These are phyloP conservation scores for thale cress (Arabidopsis thaliana) DNA, from an alignment of 345 rosid genomes.

Conservation along the genomic window TAIR10.1 NC_003074.8:5394501-5395000, in stretches of 20 bases:
- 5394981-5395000: slow-evolving; percentile 11
- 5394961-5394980: slow-evolving; percentile 61
- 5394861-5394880: slow-evolving; percentile 73
- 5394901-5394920: slow-evolving; percentile 99
- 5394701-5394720: slow-evolving; percentile 77
- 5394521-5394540: slow-evolving; percentile 49
- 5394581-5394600: slow-evolving; percentile 93
- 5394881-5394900: slow-evolving; percentile 89
- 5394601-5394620: slow-evolving; percentile 86
- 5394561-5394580: slow-evolving; percentile 89
- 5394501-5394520: slow-evolving; percentile 38
- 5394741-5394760: slow-evolving; percentile 88
- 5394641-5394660: slow-evolving; percentile 72
- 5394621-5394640: slow-evolving; percentile 78
- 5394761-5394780: slow-evolving; percentile 81
- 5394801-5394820: slow-evolving; percentile 92
- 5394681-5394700: slow-evolving; percentile 58
- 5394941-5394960: slow-evolving; percentile 84
- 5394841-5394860: slow-evolving; percentile 80
- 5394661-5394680: slow-evolving; percentile 63
- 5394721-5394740: slow-evolving; percentile 91
- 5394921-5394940: slow-evolving; percentile 92
- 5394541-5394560: slow-evolving; percentile 64
- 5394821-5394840: slow-evolving; percentile 84
- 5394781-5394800: slow-evolving; percentile 81